These are phyloP conservation scores for Oryza meyeriana DNA, from an alignment of 176 grass and related monocot genomes.

Conservation along the genomic window DNA sequence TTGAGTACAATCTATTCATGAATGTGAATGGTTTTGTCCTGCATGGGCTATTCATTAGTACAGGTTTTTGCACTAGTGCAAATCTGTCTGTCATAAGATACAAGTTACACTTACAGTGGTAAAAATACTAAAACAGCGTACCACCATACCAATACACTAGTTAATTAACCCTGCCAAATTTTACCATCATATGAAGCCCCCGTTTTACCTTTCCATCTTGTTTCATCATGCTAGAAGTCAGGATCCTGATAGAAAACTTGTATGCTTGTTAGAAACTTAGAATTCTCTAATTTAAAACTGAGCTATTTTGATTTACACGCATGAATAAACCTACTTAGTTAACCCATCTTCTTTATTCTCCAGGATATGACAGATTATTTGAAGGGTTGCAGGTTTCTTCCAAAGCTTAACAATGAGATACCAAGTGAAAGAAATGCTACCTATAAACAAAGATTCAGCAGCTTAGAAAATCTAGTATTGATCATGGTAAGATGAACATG, in stretches of 20 bases:
- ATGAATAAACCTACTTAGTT: not conserved
- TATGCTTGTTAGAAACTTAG: not conserved
- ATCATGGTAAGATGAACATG: slow-evolving; percentile 73
- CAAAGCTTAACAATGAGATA: slow-evolving; percentile 94
- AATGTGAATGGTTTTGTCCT: slow-evolving; percentile 1
- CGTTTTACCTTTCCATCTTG: not conserved
- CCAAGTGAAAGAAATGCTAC: slow-evolving; percentile 67
- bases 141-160: not conserved
- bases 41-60: not conserved
- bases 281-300: not conserved
- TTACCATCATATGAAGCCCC: not conserved
- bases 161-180: not conserved
- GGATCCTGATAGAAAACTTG: not conserved
- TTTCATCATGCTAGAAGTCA: not conserved
- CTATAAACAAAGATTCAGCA: slow-evolving; percentile 86
- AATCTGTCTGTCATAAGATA: not conserved
- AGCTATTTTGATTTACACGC: slow-evolving; percentile 11
- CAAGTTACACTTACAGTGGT: not conserved
- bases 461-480: slow-evolving; percentile 78
- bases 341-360: slow-evolving; percentile 20
- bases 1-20: slow-evolving; percentile 4
- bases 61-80: not conserved
- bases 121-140: not conserved
- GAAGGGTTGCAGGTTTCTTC: slow-evolving; percentile 91
- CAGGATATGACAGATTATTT: slow-evolving; percentile 87